A percentile compares a stretch with the other conserved stretches of the same genome.
These are phyloP conservation scores for Sporothrix humicola DNA, from an alignment of 2,329 filamentous ascomycete species.

Conservation along the genomic window DNA sequence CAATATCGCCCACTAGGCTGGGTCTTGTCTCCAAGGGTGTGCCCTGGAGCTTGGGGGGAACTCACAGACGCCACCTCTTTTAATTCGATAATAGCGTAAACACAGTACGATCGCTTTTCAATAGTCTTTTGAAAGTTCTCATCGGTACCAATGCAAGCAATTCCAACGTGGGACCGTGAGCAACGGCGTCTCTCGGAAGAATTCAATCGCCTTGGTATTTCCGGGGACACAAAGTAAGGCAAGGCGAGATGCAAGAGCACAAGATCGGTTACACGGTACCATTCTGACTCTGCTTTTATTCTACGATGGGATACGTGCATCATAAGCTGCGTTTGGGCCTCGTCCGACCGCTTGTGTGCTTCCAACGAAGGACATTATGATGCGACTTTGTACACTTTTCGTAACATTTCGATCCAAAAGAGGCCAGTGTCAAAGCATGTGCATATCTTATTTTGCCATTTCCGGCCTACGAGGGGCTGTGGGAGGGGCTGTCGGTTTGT, in stretches of 20 bases:
- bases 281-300: not conserved
- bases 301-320: not conserved
- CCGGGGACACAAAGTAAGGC: not conserved
- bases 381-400: not conserved
- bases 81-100: not conserved
- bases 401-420: not conserved
- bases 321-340: slow-evolving; percentile 14
- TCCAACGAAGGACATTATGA: not conserved
- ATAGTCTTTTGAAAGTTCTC: not conserved
- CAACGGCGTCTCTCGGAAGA: not conserved
- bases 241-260: not conserved
- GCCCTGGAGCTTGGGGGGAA: not conserved
- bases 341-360: not conserved
- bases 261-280: not conserved
- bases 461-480: not conserved
- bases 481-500: not conserved
- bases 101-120: not conserved
- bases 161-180: not conserved
- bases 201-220: not conserved
- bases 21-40: not conserved
- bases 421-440: not conserved
- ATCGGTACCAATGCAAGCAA: not conserved
- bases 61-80: not conserved
- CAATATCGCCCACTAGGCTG: not conserved
- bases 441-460: not conserved